Percentiles rank a stretch among this genome's conserved stretches.
These are phyloP conservation scores for Penicillium coffeae DNA, from an alignment of 495 filamentous ascomycete genomes.

Conservation along the genomic window DNA sequence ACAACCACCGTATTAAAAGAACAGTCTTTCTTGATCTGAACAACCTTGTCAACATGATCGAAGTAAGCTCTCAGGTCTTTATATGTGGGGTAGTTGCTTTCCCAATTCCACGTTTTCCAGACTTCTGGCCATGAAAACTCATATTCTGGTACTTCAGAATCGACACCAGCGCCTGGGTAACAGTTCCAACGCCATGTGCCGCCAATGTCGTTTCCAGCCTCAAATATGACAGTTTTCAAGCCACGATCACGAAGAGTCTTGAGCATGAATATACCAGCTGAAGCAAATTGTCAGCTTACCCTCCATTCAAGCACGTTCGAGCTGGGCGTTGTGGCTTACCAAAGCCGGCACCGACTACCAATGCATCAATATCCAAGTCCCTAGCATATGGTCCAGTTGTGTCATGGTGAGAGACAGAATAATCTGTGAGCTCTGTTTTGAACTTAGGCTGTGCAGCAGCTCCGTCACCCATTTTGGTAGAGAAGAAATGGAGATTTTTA, in stretches of 20 bases:
- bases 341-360: constrained; percentile 53
- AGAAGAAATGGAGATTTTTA: no score
- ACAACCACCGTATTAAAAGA: constrained; percentile 47
- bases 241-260: constrained; percentile 24
- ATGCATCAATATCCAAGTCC: constrained; percentile 42
- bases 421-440: constrained; percentile 14
- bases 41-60: constrained; percentile 47
- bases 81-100: constrained; percentile 46
- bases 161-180: constrained; percentile 48
- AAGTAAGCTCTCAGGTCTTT: constrained; percentile 53
- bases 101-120: constrained; percentile 53
- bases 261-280: constrained; percentile 29
- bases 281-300: neutral
- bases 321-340: constrained; percentile 7
- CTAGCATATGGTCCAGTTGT: constrained; percentile 11
- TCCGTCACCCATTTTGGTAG: neutral
- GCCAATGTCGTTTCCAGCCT: constrained; percentile 42
- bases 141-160: constrained; percentile 49
- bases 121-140: constrained; percentile 49
- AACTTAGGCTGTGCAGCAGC: constrained; percentile 5
- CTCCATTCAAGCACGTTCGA: neutral
- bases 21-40: constrained; percentile 48
- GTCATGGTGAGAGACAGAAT: constrained; percentile 4
- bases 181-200: constrained; percentile 51
- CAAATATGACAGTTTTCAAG: constrained; percentile 35